Base-by-base conservation (phyloP, 2,329 filamentous ascomycete genomes). In the Emmonsiellopsis sp. region DNA sequence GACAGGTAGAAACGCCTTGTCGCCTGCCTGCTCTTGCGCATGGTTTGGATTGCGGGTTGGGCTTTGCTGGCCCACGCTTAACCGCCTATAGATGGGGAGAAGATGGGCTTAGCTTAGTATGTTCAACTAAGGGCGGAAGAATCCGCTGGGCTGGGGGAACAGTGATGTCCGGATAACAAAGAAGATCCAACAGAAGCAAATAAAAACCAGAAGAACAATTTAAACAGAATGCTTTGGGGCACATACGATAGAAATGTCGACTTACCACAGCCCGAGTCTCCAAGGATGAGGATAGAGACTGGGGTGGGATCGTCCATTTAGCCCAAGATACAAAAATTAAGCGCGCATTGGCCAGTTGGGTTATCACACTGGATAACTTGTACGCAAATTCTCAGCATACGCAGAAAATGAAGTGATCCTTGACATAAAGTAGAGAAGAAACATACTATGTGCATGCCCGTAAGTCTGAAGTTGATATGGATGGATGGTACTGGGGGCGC, bases 231-330 rank as follows among this genome's bases (percentile, higher is more conserved):
- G 42, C 6, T 33, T 45, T 45, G 42, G 32, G 51, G 44, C 43
- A 76, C 79, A 65, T 71, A 83, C 78, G 80, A 80, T 56, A 84
- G 66, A 57, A 84, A 83, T 8, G 79, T 81, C 49, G 81, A 80
- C 67, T 84, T 84, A 54, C 81, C 81, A 45, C 81, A 79, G 49
- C 77, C 79, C 39, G 74, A 62, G 55, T 83, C 81, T 51, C 81
- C 81, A 2, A 84, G 70, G 13, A 84, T 68, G 6, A 84, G 71
- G 49, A 84, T 47, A 33, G 44, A 47, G 17, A 47, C 31, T 2
- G 1, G 21, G 13, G 44, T 47, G 10, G 44, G 44, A 8, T 47
- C 44, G 13, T 47, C 21, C 44, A 47, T 47, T 39, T 39, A 39
- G 36, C 13, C 13, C 13, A 9, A 10, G 36, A 10, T 9, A 39